Evolutionary conservation across 495 filamentous ascomycete genomes (phyloP).

Genomic region (Aspergillus egyptiacus): DNA sequence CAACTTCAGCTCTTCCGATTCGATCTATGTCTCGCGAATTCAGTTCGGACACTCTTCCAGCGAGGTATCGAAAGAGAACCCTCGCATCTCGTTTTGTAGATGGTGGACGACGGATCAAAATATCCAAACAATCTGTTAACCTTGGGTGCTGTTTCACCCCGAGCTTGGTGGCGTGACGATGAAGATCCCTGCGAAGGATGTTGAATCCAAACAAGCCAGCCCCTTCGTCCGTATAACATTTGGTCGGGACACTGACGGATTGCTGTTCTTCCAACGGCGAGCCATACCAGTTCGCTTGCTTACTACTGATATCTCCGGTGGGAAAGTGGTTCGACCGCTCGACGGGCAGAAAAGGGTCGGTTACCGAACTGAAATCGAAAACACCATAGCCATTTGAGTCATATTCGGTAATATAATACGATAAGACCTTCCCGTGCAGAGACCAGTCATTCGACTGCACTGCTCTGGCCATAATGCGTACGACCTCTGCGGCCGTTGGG

Average conservation of each 20-base stretch:
- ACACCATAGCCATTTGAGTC: constrained; percentile 65
- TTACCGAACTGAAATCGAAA: constrained; percentile 50
- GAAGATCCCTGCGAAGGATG: constrained; percentile 67
- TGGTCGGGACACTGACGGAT: constrained; percentile 57
- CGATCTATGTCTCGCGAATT: constrained; percentile 50
- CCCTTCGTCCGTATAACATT: constrained; percentile 76
- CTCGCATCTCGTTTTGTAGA: constrained; percentile 55
- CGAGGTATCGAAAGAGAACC: constrained; percentile 73
- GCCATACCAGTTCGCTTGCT: background rate
- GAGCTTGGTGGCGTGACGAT: constrained; percentile 70
- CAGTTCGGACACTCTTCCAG: constrained; percentile 67
- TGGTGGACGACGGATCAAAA: constrained; percentile 65
- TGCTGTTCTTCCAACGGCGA: background rate
- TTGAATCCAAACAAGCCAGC: constrained; percentile 72
- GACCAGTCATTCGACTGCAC: constrained; percentile 46
- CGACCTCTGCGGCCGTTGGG: constrained; percentile 63
- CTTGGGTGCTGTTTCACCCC: constrained; percentile 76
- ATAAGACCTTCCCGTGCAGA: constrained; percentile 60
- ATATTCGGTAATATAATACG: constrained; percentile 77
- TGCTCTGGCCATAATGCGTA: constrained; percentile 66
- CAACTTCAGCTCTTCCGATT: constrained; percentile 58
- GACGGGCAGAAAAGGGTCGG: constrained; percentile 65
- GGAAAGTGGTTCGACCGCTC: constrained; percentile 46
- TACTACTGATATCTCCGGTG: background rate
- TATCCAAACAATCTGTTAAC: constrained; percentile 65